A percentile compares a stretch with the other conserved stretches of the same genome.
Conservation (phyloP, 2,329 filamentous ascomycete species). For the Alternaria tenuissima region DNA sequence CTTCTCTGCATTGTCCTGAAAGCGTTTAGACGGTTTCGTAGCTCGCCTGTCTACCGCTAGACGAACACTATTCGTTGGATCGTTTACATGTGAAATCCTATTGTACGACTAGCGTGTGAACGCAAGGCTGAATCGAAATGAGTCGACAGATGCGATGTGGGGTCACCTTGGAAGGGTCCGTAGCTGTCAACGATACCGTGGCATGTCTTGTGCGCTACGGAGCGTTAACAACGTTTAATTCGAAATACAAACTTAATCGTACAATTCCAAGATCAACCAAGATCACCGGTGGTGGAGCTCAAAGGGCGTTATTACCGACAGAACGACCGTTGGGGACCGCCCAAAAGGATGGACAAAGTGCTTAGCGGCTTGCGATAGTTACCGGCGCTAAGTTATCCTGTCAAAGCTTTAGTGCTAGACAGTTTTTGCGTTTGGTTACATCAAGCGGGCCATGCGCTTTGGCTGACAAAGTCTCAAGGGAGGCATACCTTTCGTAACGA, state of each 20-base stretch:
- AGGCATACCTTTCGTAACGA: slow-evolving; percentile 9
- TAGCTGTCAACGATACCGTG: not conserved
- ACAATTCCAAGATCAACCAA: slow-evolving; percentile 1
- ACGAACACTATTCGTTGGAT: slow-evolving; percentile 14
- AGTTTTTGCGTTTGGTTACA: slow-evolving; percentile 15
- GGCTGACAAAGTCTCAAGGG: not conserved
- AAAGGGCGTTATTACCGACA: slow-evolving; percentile 12
- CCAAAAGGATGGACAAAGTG: slow-evolving; percentile 18
- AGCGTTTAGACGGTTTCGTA: slow-evolving; percentile 16
- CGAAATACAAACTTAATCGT: slow-evolving; percentile 7
- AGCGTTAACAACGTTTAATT: not conserved
- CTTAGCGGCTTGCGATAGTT: slow-evolving; percentile 25
- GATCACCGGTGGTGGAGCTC: slow-evolving; percentile 3
- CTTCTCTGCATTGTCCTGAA: slow-evolving; percentile 7
- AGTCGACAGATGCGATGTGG: slow-evolving; percentile 2
- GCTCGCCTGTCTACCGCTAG: slow-evolving; percentile 3
- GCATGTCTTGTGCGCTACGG: not conserved
- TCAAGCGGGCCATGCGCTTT: slow-evolving; percentile 7
- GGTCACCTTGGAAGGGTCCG: not conserved
- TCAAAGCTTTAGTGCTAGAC: slow-evolving; percentile 20
- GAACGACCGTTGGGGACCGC: slow-evolving; percentile 21
- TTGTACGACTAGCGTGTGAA: slow-evolving; percentile 1
- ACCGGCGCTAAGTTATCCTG: slow-evolving; percentile 24
- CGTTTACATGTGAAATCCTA: slow-evolving; percentile 13
- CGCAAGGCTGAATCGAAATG: slow-evolving; percentile 17